phyloP scores from a whole-genome alignment of 2,329 filamentous ascomycete species.

The Gyromitra esculenta region DNA sequence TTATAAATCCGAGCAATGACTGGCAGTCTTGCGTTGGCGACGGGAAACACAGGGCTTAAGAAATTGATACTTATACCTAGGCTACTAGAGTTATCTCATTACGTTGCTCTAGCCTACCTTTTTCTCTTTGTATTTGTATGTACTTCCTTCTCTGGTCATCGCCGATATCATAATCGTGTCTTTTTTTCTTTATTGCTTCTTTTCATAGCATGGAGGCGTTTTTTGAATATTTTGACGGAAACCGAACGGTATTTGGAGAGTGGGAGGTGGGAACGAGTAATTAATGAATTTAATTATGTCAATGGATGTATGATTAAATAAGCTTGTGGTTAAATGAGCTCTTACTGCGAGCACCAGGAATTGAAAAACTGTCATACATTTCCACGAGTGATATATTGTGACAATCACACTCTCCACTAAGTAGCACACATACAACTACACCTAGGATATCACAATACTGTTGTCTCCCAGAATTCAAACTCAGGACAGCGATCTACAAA shows the following conservation, averaged over 20 bases:
- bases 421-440: too few species aligned
- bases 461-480: too few species aligned
- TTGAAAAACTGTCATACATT: background rate
- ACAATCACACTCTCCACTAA: too few species aligned
- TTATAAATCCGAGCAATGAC: background rate
- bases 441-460: too few species aligned
- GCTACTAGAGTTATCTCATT: conserved; percentile 33
- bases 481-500: too few species aligned
- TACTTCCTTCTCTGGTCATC: conserved; percentile 12
- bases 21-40: conserved; percentile 9
- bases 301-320: background rate
- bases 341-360: background rate
- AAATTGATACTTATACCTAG: conserved; percentile 37
- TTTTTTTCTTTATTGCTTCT: conserved; percentile 39
- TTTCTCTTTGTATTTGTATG: conserved; percentile 41
- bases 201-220: conserved; percentile 47
- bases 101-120: background rate
- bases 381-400: too few species aligned
- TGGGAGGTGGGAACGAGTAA: conserved; percentile 10
- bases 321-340: background rate
- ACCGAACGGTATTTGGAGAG: conserved; percentile 21
- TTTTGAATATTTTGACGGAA: conserved; percentile 41
- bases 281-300: conserved; percentile 62
- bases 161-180: conserved; percentile 33
- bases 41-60: background rate